Evolutionary conservation across 2,329 filamentous ascomycete species (phyloP).

Genomic region (Fusarium sp.): DNA sequence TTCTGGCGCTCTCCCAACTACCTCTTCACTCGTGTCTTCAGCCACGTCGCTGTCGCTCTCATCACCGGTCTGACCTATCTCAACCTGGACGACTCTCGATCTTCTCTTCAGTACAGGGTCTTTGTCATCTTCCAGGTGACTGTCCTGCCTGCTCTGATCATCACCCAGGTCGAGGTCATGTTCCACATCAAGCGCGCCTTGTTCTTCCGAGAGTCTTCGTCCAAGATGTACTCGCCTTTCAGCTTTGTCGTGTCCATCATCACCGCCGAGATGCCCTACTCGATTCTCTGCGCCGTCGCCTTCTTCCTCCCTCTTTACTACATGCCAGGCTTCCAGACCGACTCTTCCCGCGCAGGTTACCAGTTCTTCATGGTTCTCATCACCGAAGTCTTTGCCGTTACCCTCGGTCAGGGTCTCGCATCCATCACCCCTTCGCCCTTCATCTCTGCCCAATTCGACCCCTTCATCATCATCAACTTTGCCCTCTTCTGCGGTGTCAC

Average conservation of each 20-base stretch:
- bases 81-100: conserved; percentile 78
- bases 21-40: conserved; percentile 87
- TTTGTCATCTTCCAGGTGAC: conserved; percentile 93
- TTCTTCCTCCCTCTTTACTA: conserved; percentile 91
- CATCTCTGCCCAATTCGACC: conserved; percentile 83
- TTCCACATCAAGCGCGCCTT: conserved; percentile 83
- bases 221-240: conserved; percentile 86
- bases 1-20: conserved; percentile 93
- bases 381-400: conserved; percentile 86
- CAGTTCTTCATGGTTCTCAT: conserved; percentile 88
- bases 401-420: conserved; percentile 79
- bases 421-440: conserved; percentile 82
- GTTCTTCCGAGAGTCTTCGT: conserved; percentile 86
- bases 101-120: conserved; percentile 84
- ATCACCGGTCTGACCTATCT: conserved; percentile 84
- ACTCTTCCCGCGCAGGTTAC: conserved; percentile 77
- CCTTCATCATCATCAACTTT: conserved; percentile 85
- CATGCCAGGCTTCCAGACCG: conserved; percentile 77
- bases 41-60: conserved; percentile 81
- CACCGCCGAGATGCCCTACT: conserved; percentile 87
- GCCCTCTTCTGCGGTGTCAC: conserved; percentile 89
- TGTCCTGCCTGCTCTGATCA: conserved; percentile 83
- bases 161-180: conserved; percentile 83
- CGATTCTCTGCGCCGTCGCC: conserved; percentile 78
- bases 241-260: conserved; percentile 83